These are phyloP conservation scores for Fomitiporia mediterranea DNA, from an alignment of 1,284 basidiomycete genomes.

Conservation along the genomic window DNA sequence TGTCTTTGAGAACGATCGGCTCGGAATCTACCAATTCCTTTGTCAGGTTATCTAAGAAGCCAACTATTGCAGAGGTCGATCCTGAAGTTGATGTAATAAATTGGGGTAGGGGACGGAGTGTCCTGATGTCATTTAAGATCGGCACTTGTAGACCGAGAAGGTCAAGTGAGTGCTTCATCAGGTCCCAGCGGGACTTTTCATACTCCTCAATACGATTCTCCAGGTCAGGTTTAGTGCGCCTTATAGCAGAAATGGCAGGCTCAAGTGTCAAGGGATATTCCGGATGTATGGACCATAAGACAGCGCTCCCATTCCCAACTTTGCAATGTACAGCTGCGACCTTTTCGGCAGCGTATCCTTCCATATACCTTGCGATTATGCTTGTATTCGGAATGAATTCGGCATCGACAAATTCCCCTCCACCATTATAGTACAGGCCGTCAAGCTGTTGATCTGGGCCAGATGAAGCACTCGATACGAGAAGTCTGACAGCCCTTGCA, in stretches of 20 bases:
- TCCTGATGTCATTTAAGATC: slow-evolving; percentile 19
- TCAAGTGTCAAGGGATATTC: slow-evolving; percentile 54
- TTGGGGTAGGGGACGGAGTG: slow-evolving; percentile 44
- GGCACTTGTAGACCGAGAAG: slow-evolving; percentile 46
- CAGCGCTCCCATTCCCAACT: slow-evolving; percentile 52
- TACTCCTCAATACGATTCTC: slow-evolving; percentile 32
- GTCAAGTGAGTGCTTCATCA: slow-evolving; percentile 43
- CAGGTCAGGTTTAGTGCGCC: slow-evolving; percentile 26
- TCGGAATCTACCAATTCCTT: slow-evolving; percentile 5
- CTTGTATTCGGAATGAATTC: slow-evolving; percentile 21
- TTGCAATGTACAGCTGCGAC: slow-evolving; percentile 48
- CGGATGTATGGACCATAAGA: slow-evolving; percentile 60
- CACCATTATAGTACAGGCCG: slow-evolving; percentile 51
- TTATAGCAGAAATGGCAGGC: slow-evolving; percentile 36
- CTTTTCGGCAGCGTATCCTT: slow-evolving; percentile 23
- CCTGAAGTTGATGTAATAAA: slow-evolving; percentile 42
- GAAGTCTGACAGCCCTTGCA: slow-evolving; percentile 22
- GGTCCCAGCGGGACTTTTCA: slow-evolving; percentile 33
- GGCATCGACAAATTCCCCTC: slow-evolving; percentile 42
- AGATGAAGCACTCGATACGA: slow-evolving; percentile 16
- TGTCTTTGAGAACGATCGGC: slow-evolving; percentile 15
- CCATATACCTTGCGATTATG: slow-evolving; percentile 20
- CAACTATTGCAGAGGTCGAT: slow-evolving; percentile 34
- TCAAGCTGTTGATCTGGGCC: slow-evolving; percentile 22
- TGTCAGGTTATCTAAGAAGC: slow-evolving; percentile 34